Evolutionary conservation across 108 stramenopile genomes (phyloP).

Genomic region (Discostella pseudostelligera): DNA sequence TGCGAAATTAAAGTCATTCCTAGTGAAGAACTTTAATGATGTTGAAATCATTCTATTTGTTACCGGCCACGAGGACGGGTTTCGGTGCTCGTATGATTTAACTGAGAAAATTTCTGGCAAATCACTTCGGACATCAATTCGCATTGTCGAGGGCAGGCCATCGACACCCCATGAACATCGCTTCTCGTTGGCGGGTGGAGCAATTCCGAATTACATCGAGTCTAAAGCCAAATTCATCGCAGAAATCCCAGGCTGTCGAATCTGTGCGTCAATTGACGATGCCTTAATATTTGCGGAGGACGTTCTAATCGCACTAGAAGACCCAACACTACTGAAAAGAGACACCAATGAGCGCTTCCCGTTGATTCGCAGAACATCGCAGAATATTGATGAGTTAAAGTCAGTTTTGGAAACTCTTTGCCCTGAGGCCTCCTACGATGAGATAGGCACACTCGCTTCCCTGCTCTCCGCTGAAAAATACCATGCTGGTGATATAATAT

Average conservation of each 20-base stretch:
- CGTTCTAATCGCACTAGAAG: constrained; percentile 50
- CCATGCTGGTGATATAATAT: constrained; percentile 44
- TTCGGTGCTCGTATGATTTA: constrained; percentile 57
- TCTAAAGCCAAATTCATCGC: constrained; percentile 11
- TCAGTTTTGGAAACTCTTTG: constrained; percentile 44
- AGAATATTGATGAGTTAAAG: constrained; percentile 23
- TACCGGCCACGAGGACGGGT: constrained; percentile 58
- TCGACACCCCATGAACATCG: constrained; percentile 8
- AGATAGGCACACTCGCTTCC: constrained; percentile 29
- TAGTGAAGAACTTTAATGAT: constrained; percentile 36
- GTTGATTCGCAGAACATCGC: neutral
- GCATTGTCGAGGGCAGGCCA: constrained; percentile 10
- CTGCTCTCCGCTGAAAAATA: constrained; percentile 50
- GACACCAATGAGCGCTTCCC: constrained; percentile 33
- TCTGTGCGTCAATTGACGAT: constrained; percentile 55
- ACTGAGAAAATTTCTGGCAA: constrained; percentile 31
- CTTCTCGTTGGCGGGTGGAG: constrained; percentile 14
- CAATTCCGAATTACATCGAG: constrained; percentile 6
- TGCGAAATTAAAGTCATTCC: constrained; percentile 53
- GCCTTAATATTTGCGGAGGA: constrained; percentile 71
- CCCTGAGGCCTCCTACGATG: constrained; percentile 24
- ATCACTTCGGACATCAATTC: neutral
- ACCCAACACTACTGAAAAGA: constrained; percentile 42
- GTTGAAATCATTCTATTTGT: constrained; percentile 59
- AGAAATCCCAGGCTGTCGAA: constrained; percentile 32